Evolutionary conservation across 2,329 filamentous ascomycete genomes (phyloP).

Genomic region (Exserohilum turcica): DNA sequence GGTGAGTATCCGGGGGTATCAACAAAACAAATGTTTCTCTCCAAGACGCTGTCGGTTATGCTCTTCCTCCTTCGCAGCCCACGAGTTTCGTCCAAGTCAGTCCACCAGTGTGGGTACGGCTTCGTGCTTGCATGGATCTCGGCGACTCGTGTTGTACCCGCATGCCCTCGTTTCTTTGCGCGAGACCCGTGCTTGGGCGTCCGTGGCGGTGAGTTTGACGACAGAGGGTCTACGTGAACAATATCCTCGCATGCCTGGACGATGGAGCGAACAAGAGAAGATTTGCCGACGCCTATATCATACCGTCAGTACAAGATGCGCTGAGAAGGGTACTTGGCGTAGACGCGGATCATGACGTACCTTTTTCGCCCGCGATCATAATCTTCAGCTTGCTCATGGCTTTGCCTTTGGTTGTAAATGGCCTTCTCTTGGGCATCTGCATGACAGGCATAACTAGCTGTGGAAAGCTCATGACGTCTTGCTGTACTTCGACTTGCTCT

Average conservation of each 20-base stretch:
- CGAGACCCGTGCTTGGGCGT: slow-evolving; percentile 33
- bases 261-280: slow-evolving; percentile 85
- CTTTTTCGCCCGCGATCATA: slow-evolving; percentile 79
- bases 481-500: slow-evolving; percentile 41
- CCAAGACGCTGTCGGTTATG: slow-evolving; percentile 75
- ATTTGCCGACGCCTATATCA: slow-evolving; percentile 78
- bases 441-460: slow-evolving; percentile 99
- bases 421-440: slow-evolving; percentile 82
- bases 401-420: slow-evolving; percentile 87
- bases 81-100: slow-evolving; percentile 71
- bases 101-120: slow-evolving; percentile 87
- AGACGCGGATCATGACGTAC: slow-evolving; percentile 50
- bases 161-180: slow-evolving; percentile 27
- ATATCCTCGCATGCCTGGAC: slow-evolving; percentile 88
- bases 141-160: slow-evolving; percentile 37
- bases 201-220: slow-evolving; percentile 34
- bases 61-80: slow-evolving; percentile 66
- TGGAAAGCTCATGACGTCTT: slow-evolving; percentile 54
- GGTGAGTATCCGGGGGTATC: slow-evolving; percentile 72
- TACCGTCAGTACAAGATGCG: slow-evolving; percentile 16
- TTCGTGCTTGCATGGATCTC: slow-evolving; percentile 55
- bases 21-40: slow-evolving; percentile 92
- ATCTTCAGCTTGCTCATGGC: slow-evolving; percentile 84
- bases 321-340: background rate
- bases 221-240: slow-evolving; percentile 81